These are phyloP conservation scores for Cudoniella acicularis DNA, from an alignment of 495 filamentous ascomycete species.

Conservation along the genomic window DNA sequence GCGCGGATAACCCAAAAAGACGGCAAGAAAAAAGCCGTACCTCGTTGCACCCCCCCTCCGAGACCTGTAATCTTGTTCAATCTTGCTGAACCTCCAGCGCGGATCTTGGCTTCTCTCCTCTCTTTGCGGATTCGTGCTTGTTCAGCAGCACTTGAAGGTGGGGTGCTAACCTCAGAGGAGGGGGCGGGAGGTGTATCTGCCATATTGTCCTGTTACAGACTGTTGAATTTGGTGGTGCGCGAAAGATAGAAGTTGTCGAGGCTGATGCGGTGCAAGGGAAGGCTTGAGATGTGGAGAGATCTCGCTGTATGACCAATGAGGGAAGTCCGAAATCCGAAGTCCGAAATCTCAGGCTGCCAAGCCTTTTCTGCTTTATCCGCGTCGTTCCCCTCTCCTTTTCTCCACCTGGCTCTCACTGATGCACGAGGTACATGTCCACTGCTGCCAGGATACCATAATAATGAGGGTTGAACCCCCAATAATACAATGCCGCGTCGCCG, in stretches of 20 bases:
- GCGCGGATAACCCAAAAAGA: slow-evolving; percentile 16
- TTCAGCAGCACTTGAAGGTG: slow-evolving; percentile 61
- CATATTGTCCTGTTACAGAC: slow-evolving; percentile 12
- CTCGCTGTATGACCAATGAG: no score
- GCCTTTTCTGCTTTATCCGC: no score
- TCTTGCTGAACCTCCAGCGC: slow-evolving; percentile 70
- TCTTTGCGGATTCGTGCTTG: slow-evolving; percentile 85
- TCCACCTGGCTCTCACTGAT: no score
- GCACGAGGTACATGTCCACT: no score
- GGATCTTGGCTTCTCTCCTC: slow-evolving; percentile 85
- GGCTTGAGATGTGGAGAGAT: no score
- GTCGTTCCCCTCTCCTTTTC: no score
- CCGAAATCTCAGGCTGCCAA: no score
- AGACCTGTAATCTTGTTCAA: slow-evolving; percentile 82
- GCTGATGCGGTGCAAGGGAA: background rate
- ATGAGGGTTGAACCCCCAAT: no score
- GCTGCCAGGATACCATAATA: no score
- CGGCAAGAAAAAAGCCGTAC: slow-evolving; percentile 25
- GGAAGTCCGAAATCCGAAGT: no score
- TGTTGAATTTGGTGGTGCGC: background rate
- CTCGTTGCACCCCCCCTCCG: slow-evolving; percentile 58
- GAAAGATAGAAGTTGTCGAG: background rate
- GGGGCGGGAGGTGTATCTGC: slow-evolving; percentile 20
- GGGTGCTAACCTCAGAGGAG: slow-evolving; percentile 21
- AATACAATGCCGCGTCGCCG: no score